These are phyloP conservation scores for Pogostemon cablin DNA, from an alignment of 257 asterid species.

Conservation along the genomic window DNA sequence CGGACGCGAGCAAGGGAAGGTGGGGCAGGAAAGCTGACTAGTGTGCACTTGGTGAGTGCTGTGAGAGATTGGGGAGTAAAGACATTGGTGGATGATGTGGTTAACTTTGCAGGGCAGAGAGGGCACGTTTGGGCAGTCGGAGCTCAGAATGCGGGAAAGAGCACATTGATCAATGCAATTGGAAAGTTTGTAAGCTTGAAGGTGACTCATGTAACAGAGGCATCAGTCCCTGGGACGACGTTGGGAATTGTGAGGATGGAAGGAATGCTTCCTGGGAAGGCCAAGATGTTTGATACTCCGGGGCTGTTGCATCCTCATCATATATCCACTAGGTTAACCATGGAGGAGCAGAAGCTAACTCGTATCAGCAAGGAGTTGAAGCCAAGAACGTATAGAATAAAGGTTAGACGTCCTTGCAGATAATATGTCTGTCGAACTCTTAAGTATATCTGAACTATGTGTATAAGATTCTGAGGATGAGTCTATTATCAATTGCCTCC, in stretches of 20 bases:
- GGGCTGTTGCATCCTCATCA: constrained; percentile 93
- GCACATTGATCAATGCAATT: constrained; percentile 75
- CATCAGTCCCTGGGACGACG: constrained; percentile 88
- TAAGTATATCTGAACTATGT: neutral
- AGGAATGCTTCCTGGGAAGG: constrained; percentile 87
- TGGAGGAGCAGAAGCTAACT: constrained; percentile 69
- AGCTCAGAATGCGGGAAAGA: constrained; percentile 93
- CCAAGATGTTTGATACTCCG: constrained; percentile 86
- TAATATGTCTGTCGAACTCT: constrained; percentile 15
- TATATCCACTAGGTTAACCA: constrained; percentile 72
- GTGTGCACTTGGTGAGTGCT: constrained; percentile 89
- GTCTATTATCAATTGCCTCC: neutral
- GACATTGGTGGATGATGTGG: constrained; percentile 79
- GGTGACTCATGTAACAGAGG: constrained; percentile 78
- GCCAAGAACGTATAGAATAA: constrained; percentile 91
- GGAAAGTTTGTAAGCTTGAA: constrained; percentile 65
- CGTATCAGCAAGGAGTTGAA: constrained; percentile 71
- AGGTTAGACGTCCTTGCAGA: constrained; percentile 44
- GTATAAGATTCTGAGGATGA: constrained; percentile 20
- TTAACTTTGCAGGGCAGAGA: constrained; percentile 67
- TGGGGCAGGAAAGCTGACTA: constrained; percentile 65
- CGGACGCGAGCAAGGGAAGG: constrained; percentile 79
- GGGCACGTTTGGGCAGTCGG: constrained; percentile 96
- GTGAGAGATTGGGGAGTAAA: constrained; percentile 84
- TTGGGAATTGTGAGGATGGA: constrained; percentile 86